These are phyloP conservation scores for Myxozyma monticola DNA, from an alignment of 805 yeast genomes.

Conservation along the genomic window DNA sequence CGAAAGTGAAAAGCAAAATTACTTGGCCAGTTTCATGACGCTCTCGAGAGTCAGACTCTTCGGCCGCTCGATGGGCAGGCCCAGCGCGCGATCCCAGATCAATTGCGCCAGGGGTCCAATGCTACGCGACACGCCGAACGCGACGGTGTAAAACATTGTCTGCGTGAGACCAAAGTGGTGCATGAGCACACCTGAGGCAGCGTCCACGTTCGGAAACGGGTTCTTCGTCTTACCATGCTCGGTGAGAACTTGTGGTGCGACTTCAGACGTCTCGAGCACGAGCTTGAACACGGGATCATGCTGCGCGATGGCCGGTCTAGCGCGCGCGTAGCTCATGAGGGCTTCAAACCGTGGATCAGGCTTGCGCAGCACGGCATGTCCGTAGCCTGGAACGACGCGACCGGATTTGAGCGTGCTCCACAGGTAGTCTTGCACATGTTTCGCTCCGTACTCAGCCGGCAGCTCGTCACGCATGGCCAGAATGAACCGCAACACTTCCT, in stretches of 20 bases:
- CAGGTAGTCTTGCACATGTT: slow-evolving; percentile 61
- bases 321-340: slow-evolving; percentile 64
- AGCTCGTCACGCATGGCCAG: slow-evolving; percentile 53
- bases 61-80: slow-evolving; percentile 81
- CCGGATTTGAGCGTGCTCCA: slow-evolving; percentile 73
- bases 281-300: slow-evolving; percentile 65
- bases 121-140: slow-evolving; percentile 80
- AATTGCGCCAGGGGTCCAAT: slow-evolving; percentile 77
- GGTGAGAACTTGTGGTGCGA: slow-evolving; percentile 73
- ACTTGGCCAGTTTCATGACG: slow-evolving; percentile 66
- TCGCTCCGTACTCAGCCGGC: slow-evolving; percentile 43
- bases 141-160: slow-evolving; percentile 72
- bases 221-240: slow-evolving; percentile 83
- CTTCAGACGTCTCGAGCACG: slow-evolving; percentile 62
- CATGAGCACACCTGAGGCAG: slow-evolving; percentile 74
- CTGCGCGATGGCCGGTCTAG: slow-evolving; percentile 50
- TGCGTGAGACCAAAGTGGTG: slow-evolving; percentile 78
- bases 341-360: slow-evolving; percentile 82
- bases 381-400: slow-evolving; percentile 84
- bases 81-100: slow-evolving; percentile 74
- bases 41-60: slow-evolving; percentile 90
- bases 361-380: slow-evolving; percentile 81
- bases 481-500: slow-evolving; percentile 77
- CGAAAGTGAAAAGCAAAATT: no score
- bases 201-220: slow-evolving; percentile 84